Conservation (phyloP, 768 basidiomycete genomes). For the Russula emetica region DNA sequence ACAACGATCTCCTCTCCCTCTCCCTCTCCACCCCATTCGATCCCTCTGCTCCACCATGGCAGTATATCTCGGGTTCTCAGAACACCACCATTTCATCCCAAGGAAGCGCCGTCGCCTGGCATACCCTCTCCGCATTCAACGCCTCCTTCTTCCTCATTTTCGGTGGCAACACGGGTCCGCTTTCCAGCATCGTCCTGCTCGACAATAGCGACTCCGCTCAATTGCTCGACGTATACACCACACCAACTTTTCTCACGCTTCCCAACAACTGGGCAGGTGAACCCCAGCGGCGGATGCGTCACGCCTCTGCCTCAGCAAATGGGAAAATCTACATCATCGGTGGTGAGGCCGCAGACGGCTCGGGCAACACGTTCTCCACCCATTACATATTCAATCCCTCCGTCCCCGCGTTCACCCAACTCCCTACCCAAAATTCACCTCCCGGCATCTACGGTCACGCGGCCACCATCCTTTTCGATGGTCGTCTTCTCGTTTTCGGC, state of each 20-base stretch:
- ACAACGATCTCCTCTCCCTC: constrained; percentile 66
- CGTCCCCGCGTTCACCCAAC: constrained; percentile 46
- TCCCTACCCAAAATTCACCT: constrained; percentile 56
- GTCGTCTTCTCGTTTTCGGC: constrained; percentile 68
- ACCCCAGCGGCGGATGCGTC: constrained; percentile 73
- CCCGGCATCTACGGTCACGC: constrained; percentile 69
- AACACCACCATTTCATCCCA: constrained; percentile 42
- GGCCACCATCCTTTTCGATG: constrained; percentile 64
- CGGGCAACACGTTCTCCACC: constrained; percentile 55
- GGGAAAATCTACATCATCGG: constrained; percentile 70
- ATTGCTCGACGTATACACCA: constrained; percentile 44
- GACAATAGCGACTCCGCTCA: constrained; percentile 59
- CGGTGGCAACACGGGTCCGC: constrained; percentile 69
- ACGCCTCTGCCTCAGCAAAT: constrained; percentile 50
- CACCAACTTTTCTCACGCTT: constrained; percentile 48
- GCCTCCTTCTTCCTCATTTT: constrained; percentile 55
- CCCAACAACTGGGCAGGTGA: constrained; percentile 54
- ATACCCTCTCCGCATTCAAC: constrained; percentile 67
- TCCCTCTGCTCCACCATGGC: constrained; percentile 64
- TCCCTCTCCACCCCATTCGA: constrained; percentile 58
- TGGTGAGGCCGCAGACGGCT: constrained; percentile 79
- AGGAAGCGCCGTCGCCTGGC: constrained; percentile 71
- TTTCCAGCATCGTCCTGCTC: constrained; percentile 48
- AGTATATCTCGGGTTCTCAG: constrained; percentile 46
- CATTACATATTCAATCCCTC: constrained; percentile 59